Base-by-base conservation (phyloP, 1,139 yeast genomes). In the Lodderomyces oxycetoniae region DNA sequence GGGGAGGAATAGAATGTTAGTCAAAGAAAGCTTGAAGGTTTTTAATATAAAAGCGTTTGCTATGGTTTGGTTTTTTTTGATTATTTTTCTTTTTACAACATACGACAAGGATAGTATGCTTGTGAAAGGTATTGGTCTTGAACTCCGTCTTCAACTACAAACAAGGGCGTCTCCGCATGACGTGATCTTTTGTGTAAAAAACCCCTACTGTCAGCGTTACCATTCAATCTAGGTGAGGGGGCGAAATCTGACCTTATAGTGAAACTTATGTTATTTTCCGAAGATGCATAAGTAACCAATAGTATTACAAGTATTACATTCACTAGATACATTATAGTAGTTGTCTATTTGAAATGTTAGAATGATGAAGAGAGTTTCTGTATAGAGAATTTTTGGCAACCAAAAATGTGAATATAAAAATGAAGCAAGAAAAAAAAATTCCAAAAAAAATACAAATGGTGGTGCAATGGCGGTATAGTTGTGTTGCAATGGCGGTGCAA, bases 41-140 rank as follows among this genome's bases (percentile, higher is more conserved):
- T n/a, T n/a, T n/a, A n/a, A 4, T 5, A 26, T 15, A 2, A n/a
- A n/a, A n/a, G n/a, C n/a, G n/a, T n/a, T n/a, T n/a, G n/a, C n/a
- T n/a, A n/a, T n/a, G 2, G 24, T 11, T 3, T 14, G 11, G 20
- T 17, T 17, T 14, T 25, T 9, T 10, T 13, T 16, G 17, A 17
- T 27, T 14, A n/a, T n/a, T n/a, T n/a, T n/a, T n/a, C n/a, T n/a
- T n/a, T n/a, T n/a, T n/a, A n/a, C 23, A 36, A 61, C 68, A 6
- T 50, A 63, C 69, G 68, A 17, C 63, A 42, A 9, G 70, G 70
- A 38, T 57, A 65, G 39, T 57, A 56, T 4, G 63, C 59, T 7
- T 50, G 50, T 9, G 61, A 50, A 37, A 48, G 49, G 36, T 51
- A 61, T 33, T 50, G 50, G 9, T 54, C 57, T 27, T 47, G 47